Evolutionary conservation across 169 alveolate species (phyloP).

Genomic region (Plasmodium gaboni): DNA sequence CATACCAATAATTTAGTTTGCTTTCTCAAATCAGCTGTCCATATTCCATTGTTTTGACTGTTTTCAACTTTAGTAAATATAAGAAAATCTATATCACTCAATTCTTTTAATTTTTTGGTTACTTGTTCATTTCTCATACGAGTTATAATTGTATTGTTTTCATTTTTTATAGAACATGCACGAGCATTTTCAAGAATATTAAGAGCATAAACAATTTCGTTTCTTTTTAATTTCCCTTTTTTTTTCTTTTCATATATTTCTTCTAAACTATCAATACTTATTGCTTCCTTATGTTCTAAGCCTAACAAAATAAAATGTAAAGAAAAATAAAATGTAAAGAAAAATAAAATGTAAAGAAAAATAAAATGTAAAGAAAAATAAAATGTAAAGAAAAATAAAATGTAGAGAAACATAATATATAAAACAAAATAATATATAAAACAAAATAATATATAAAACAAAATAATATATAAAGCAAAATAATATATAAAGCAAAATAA

Average conservation of each 20-base stretch:
- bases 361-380: no score
- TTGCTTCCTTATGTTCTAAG: conserved; percentile 57
- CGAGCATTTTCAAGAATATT: conserved; percentile 80
- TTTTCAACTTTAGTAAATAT: conserved; percentile 92
- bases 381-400: no score
- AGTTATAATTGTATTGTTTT: conserved; percentile 76
- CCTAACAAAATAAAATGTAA: conserved; percentile 12
- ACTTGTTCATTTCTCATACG: conserved; percentile 87
- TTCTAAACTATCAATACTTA: conserved; percentile 51
- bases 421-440: no score
- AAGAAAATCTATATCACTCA: conserved; percentile 89
- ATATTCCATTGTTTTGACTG: conserved; percentile 92
- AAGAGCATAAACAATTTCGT: conserved; percentile 76
- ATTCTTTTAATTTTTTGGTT: conserved; percentile 86
- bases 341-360: no score
- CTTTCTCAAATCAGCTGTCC: conserved; percentile 94
- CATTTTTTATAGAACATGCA: conserved; percentile 80
- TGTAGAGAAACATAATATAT: no score
- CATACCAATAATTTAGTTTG: conserved; percentile 86
- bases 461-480: no score
- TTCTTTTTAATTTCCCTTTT: conserved; percentile 48
- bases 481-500: no score
- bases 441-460: no score
- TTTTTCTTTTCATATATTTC: conserved; percentile 73
- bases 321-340: no score